Evolutionary conservation across 2,329 filamentous ascomycete species (phyloP), one percentile per base, ranked within the genome.

Genomic region (Epichloe glyceriae): DNA sequence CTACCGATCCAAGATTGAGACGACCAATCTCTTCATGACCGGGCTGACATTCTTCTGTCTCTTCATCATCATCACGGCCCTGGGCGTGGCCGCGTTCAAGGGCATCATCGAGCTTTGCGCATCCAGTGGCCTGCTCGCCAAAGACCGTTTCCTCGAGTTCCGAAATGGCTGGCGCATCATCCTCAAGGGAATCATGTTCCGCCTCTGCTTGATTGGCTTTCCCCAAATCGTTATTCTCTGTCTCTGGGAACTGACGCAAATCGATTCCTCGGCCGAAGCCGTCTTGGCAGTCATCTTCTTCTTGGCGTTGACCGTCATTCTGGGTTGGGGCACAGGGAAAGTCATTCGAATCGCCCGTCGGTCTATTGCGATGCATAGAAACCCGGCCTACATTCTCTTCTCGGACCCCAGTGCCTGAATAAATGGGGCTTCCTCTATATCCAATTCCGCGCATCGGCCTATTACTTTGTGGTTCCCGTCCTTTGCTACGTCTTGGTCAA

Each of bases 371-470:
- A 53, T 53, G 50, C 52, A 53, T 34, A 85, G 90, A 70, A 96
- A 95, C 71, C 89, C 90, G 22, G 90, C 89, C 20, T 95, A 95
- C 68, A 95, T 95, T 60, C 82, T 96, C 55, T 96, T 94, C 72
- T 95, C 90, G 3, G 89, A 96, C 61, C 88, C 17, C 79, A 87
- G 54, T 83, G 86, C 50, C 78, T 96, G 56, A 95, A 96, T 78
- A 94, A 95, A 71, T 96, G 89, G 90, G 90, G 90, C 30, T 96
- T 96, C 73, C 79, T 96, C 56, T 96, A 96, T 64, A 88, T 96
- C 42, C 90, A 95, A 67, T 96, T 94, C 76, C 86, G 90, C 61
- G 90, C 90, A 34, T 91, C 89, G 1, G 88, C 88, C 38, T 95
- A 95, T 76, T 96, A 93, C 73, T 96, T 91, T 67, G 87, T 96